A percentile compares a stretch with the other conserved stretches of the same genome.
Evolutionary conservation across 2,329 filamentous ascomycete species (phyloP).

Genomic region (Moelleriella libera): DNA sequence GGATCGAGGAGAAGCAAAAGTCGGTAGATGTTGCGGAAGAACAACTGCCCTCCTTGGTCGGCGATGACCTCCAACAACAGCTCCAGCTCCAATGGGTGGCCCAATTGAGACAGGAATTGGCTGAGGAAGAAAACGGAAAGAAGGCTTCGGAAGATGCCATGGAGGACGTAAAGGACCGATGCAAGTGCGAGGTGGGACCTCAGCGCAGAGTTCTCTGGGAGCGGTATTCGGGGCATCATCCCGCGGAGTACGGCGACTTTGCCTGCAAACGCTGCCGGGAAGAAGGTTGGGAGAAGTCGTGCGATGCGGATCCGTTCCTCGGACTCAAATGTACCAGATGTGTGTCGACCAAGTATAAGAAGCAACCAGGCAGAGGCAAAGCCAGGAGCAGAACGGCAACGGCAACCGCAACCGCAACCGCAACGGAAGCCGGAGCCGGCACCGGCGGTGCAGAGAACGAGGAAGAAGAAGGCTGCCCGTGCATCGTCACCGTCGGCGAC

Average conservation of each 20-base stretch:
- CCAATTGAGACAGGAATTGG: neutral
- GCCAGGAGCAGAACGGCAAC: neutral
- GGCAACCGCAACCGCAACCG: too few species aligned
- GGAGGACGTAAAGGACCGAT: neutral
- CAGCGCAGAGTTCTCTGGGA: conserved; percentile 2
- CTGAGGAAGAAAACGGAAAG: neutral
- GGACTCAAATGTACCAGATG: conserved; percentile 8
- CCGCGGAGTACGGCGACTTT: conserved; percentile 3
- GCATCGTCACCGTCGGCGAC: neutral
- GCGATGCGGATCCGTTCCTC: conserved; percentile 11
- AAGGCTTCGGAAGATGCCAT: too few species aligned
- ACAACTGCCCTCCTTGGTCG: too few species aligned
- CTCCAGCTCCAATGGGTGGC: too few species aligned
- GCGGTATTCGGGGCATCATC: conserved; percentile 7
- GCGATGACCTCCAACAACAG: too few species aligned
- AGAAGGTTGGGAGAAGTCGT: conserved; percentile 1
- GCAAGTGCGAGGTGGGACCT: conserved; percentile 5
- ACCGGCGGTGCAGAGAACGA: too few species aligned
- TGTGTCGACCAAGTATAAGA: neutral
- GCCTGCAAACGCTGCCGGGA: conserved; percentile 7
- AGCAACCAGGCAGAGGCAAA: neutral
- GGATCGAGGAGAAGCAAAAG: too few species aligned
- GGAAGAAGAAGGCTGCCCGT: neutral
- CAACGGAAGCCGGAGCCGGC: neutral
- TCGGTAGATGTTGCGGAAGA: too few species aligned